Evolutionary conservation across 306 rosid species (phyloP).

Genomic region (Rubus idaeus): DNA sequence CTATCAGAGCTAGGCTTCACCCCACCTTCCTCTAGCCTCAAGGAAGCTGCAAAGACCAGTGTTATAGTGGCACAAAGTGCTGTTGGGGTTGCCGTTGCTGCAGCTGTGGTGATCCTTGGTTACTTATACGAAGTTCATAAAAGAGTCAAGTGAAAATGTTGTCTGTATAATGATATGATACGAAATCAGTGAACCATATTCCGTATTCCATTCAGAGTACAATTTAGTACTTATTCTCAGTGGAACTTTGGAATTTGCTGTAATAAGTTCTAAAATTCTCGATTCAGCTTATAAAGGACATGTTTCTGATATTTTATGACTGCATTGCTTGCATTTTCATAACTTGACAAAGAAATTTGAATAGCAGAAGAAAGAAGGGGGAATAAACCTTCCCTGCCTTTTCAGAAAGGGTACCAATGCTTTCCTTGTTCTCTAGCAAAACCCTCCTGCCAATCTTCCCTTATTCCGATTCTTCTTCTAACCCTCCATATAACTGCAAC

Average conservation of each 20-base stretch:
- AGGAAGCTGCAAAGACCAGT: constrained; percentile 23
- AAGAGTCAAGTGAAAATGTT: constrained; percentile 24
- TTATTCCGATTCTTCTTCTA: not conserved
- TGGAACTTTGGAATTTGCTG: not conserved
- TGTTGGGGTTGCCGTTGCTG: constrained; percentile 47
- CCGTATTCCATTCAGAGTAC: not conserved
- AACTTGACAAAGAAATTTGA: not conserved
- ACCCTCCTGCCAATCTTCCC: not conserved
- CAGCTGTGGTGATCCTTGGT: constrained; percentile 51
- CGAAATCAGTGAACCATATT: not conserved
- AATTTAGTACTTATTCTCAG: not conserved
- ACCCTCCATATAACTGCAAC: not conserved
- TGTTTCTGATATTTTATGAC: not conserved
- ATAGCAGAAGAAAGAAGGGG: not conserved
- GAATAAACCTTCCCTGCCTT: not conserved
- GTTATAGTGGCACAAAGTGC: constrained; percentile 33
- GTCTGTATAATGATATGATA: not conserved
- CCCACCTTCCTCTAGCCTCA: constrained; percentile 16
- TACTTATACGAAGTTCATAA: constrained; percentile 45
- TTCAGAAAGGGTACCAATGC: constrained; percentile 8
- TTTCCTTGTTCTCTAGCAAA: constrained; percentile 13
- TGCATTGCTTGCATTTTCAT: not conserved
- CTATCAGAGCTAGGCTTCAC: constrained; percentile 79
- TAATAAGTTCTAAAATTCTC: constrained; percentile 11
- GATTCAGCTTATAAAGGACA: constrained; percentile 10